These are phyloP conservation scores for Suillus decipiens DNA, from an alignment of 768 basidiomycete genomes.

Conservation along the genomic window DNA sequence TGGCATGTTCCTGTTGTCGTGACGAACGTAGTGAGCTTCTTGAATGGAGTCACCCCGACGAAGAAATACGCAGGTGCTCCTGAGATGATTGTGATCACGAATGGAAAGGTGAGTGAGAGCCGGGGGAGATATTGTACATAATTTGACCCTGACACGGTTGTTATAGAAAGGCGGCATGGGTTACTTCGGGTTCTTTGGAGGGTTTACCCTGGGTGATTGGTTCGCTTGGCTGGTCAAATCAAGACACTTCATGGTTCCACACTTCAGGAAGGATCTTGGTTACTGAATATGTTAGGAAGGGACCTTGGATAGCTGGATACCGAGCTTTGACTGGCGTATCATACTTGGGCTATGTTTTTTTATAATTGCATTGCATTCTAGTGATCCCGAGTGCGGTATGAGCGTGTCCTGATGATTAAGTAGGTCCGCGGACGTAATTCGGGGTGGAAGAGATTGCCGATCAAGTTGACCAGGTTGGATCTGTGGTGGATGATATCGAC, in stretches of 20 bases:
- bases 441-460: neutral
- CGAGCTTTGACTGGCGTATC: neutral
- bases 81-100: slow-evolving; percentile 56
- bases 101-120: slow-evolving; percentile 48
- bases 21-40: slow-evolving; percentile 49
- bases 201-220: slow-evolving; percentile 47
- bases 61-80: slow-evolving; percentile 49
- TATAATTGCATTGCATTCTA: slow-evolving; percentile 4
- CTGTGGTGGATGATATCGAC: neutral
- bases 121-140: slow-evolving; percentile 3
- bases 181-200: slow-evolving; percentile 45
- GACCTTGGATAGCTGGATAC: neutral
- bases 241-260: slow-evolving; percentile 27
- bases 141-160: slow-evolving; percentile 13
- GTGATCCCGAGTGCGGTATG: neutral
- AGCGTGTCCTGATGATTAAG: neutral
- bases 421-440: neutral
- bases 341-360: neutral
- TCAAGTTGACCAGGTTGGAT: neutral
- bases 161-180: slow-evolving; percentile 41
- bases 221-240: slow-evolving; percentile 44
- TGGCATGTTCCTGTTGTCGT: slow-evolving; percentile 47
- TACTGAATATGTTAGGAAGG: slow-evolving; percentile 19
- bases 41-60: slow-evolving; percentile 37
- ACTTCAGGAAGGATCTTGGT: slow-evolving; percentile 30